A percentile compares a stretch with the other conserved stretches of the same genome.
phyloP scores from a whole-genome alignment of 2,329 filamentous ascomycete genomes.

The Talaromyces albobiverticillius region DNA sequence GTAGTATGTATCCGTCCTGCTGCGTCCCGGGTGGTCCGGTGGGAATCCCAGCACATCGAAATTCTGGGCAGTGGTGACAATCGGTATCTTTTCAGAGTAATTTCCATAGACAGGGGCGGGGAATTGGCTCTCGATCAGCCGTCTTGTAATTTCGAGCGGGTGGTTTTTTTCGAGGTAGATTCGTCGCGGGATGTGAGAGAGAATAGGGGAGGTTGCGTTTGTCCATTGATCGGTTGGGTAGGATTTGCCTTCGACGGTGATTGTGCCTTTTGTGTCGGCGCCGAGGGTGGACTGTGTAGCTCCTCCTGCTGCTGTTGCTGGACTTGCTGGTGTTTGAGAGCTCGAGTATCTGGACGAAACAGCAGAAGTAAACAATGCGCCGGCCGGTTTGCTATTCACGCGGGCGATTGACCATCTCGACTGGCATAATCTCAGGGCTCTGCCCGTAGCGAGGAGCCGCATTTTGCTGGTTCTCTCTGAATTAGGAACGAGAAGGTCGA shows the following conservation, averaged over 20 bases:
- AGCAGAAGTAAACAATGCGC: slow-evolving; percentile 5
- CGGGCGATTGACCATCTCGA: slow-evolving; percentile 29
- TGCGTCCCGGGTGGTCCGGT: slow-evolving; percentile 79
- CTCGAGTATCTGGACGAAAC: slow-evolving; percentile 23
- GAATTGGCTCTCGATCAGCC: slow-evolving; percentile 89
- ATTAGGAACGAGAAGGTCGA: not conserved
- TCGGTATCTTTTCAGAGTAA: slow-evolving; percentile 75
- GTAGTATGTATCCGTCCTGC: slow-evolving; percentile 91
- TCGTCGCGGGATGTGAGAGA: slow-evolving; percentile 68
- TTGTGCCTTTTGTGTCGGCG: slow-evolving; percentile 14
- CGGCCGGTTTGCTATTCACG: not conserved
- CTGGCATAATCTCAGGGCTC: slow-evolving; percentile 36
- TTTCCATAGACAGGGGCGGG: slow-evolving; percentile 68
- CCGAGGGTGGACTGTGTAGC: not conserved
- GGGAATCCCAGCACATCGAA: slow-evolving; percentile 97
- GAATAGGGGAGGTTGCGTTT: slow-evolving; percentile 75
- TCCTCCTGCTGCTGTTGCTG: not conserved
- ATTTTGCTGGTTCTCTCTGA: slow-evolving; percentile 21
- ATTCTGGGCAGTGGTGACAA: slow-evolving; percentile 82
- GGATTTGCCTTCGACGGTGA: slow-evolving; percentile 60
- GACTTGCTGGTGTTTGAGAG: slow-evolving; percentile 20
- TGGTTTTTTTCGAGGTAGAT: slow-evolving; percentile 92
- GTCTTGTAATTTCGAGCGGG: slow-evolving; percentile 83
- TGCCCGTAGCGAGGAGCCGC: slow-evolving; percentile 39
- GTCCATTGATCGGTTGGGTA: slow-evolving; percentile 77